Conservation (phyloP, 805 yeast genomes). For the Spencermartinsiella europaea region DNA sequence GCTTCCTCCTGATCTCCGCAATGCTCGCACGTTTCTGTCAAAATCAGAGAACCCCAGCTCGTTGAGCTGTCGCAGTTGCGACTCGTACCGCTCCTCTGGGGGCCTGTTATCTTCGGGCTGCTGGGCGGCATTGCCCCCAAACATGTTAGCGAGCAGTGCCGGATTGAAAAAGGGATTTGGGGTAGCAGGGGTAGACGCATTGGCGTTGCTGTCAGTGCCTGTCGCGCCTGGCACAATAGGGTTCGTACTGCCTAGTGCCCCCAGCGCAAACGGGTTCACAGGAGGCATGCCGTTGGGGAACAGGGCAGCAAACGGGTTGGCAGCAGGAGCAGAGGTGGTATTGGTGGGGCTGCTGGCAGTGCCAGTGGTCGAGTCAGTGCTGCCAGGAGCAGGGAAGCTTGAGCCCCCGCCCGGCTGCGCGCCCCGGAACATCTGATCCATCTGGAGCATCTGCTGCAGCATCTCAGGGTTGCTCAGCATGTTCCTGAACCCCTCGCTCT, state of each 20-base stretch:
- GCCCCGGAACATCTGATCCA: slow-evolving; percentile 55
- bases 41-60: slow-evolving; percentile 89
- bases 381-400: slow-evolving; percentile 32
- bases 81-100: slow-evolving; percentile 72
- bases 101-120: slow-evolving; percentile 59
- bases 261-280: slow-evolving; percentile 17
- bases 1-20: slow-evolving; percentile 93
- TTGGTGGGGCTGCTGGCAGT: background rate
- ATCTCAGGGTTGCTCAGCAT: slow-evolving; percentile 79
- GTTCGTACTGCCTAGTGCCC: slow-evolving; percentile 12
- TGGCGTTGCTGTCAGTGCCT: slow-evolving; percentile 1
- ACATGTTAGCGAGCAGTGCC: slow-evolving; percentile 36
- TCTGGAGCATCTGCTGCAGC: slow-evolving; percentile 75
- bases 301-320: slow-evolving; percentile 51
- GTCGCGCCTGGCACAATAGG: too few relatives aligned
- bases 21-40: slow-evolving; percentile 84
- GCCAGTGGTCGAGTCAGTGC: slow-evolving; percentile 1
- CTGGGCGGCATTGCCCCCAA: slow-evolving; percentile 39
- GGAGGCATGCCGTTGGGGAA: slow-evolving; percentile 34
- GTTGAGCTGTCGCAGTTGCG: slow-evolving; percentile 67
- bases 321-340: slow-evolving; percentile 21
- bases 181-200: slow-evolving; percentile 6
- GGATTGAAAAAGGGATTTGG: slow-evolving; percentile 43
- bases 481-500: slow-evolving; percentile 75
- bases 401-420: slow-evolving; percentile 26